Evolutionary conservation across 1,284 basidiomycete species (phyloP), one percentile per base, ranked within the genome.

Genomic region (Wallemia ichthyophaga): DNA sequence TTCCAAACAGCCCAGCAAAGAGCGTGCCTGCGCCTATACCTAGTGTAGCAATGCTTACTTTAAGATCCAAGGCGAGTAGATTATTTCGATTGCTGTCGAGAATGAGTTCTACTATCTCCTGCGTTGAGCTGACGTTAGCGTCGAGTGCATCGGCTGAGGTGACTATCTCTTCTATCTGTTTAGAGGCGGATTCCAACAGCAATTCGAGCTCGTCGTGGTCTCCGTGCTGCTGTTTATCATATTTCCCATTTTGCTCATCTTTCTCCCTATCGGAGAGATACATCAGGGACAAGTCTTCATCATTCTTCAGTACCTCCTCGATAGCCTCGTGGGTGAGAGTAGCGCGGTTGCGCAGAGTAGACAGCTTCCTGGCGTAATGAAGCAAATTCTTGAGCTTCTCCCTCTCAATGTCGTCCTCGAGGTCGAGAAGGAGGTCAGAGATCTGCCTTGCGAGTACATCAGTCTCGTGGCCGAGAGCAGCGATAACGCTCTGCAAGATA

Each of bases 61-160:
- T 82, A 57, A 98, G 75, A 68, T 96, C 92, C 25, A 96, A 75
- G 25, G 88, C 85, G 17, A 96, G 74, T 15, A 98, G 74, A 1
- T 84, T 79, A 68, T 98, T 98, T 57, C 92, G 82, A 71, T 94
- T 94, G 60, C 88, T 85, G 69, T 98, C 92, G 56, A 98, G 76
- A 67, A 96, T 91, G 60, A 98, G 76, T 70, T 98, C 92, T 3
- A 94, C 87, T 58, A 96, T 92, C 70, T 96, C 91, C 72, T 95
- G 89, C 0, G 91, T 96, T 19, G 86, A 88, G 71, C 86, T 82
- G 59, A 96, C 86, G 67, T 94, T 94, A 60, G 75, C 77, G 85
- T 89, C 64, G 31, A 58, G 25, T 62, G 78, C 86, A 66, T 87
- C 85, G 1, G 85, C 83, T 69, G 94, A 89, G 64, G 82, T 87